Evolutionary conservation across 768 basidiomycete species (phyloP).

Genomic region (Albatrellus ellisii): DNA sequence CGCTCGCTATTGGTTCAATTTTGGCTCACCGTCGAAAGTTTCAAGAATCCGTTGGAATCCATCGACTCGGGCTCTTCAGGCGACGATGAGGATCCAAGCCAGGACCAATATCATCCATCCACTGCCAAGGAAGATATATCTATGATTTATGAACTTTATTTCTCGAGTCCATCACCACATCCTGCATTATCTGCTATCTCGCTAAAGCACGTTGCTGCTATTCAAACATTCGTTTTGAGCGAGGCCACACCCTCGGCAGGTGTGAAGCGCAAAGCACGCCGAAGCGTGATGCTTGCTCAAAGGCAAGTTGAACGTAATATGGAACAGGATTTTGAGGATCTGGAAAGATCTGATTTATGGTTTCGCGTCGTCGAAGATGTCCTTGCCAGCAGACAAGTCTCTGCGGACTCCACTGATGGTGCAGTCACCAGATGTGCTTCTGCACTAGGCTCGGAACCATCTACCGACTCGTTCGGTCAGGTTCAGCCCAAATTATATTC

Average conservation of each 20-base stretch:
- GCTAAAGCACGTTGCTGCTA: slow-evolving; percentile 53
- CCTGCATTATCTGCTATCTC: slow-evolving; percentile 51
- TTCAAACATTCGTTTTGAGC: slow-evolving; percentile 50
- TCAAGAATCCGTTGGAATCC: slow-evolving; percentile 90
- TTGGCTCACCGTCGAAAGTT: slow-evolving; percentile 95
- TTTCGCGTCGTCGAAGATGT: slow-evolving; percentile 76
- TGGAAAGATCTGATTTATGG: slow-evolving; percentile 83
- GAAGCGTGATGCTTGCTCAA: slow-evolving; percentile 76
- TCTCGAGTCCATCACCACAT: slow-evolving; percentile 45
- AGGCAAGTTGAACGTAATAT: slow-evolving; percentile 77
- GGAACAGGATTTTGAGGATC: slow-evolving; percentile 86
- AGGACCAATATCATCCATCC: slow-evolving; percentile 33
- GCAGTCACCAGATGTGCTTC: slow-evolving; percentile 5
- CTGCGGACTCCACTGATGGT: neutral
- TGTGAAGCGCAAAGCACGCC: slow-evolving; percentile 46
- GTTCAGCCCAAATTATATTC: neutral
- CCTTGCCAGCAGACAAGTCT: slow-evolving; percentile 20
- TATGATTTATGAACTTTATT: slow-evolving; percentile 85
- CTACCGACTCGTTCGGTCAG: slow-evolving; percentile 4
- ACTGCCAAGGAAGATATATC: slow-evolving; percentile 78
- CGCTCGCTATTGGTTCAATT: slow-evolving; percentile 86
- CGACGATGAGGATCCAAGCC: slow-evolving; percentile 50
- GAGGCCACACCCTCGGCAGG: slow-evolving; percentile 29
- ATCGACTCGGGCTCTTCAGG: slow-evolving; percentile 45
- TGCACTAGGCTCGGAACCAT: too few species aligned